Percentiles rank a stretch among this genome's conserved stretches.
Evolutionary conservation across 139 green algal genomes (phyloP).

Genomic region (Protoeuglena noctilucae): DNA sequence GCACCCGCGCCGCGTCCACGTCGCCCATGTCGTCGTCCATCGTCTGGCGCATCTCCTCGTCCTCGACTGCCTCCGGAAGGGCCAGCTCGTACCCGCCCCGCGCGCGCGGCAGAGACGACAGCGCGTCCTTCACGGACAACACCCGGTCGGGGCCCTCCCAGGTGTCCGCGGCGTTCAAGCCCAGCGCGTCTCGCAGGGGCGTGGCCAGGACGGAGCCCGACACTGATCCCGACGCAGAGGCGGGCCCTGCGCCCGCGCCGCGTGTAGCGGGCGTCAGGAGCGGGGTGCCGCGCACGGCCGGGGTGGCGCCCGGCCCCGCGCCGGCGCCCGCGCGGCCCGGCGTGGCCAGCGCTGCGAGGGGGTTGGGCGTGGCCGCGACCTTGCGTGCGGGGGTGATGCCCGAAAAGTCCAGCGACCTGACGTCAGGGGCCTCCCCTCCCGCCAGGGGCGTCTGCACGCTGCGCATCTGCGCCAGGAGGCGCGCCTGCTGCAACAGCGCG

Average conservation of each 20-base stretch:
- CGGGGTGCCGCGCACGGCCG: not conserved
- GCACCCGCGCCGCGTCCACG: conserved; percentile 24
- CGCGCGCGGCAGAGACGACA: conserved; percentile 60
- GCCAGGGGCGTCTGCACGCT: conserved; percentile 70
- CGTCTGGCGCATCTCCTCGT: conserved; percentile 26
- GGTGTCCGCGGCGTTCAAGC: conserved; percentile 47
- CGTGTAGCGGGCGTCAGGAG: conserved; percentile 11
- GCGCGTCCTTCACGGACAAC: conserved; percentile 41
- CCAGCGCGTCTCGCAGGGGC: conserved; percentile 56
- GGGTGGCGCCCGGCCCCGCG: conserved; percentile 7
- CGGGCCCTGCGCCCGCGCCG: conserved; percentile 15
- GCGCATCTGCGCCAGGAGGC: conserved; percentile 56
- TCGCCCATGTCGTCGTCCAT: conserved; percentile 65
- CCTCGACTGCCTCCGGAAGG: conserved; percentile 37
- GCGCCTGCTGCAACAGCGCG: conserved; percentile 64
- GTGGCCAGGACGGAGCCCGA: conserved; percentile 16
- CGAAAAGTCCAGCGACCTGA: conserved; percentile 51
- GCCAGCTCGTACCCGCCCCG: conserved; percentile 79
- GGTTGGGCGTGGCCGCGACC: conserved; percentile 43
- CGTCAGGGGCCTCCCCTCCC: conserved; percentile 66
- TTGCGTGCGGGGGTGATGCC: conserved; percentile 41
- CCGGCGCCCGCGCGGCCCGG: conserved; percentile 4
- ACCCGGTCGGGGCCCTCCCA: conserved; percentile 24
- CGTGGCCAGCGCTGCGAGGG: conserved; percentile 23
- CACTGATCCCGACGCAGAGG: conserved; percentile 16